Base-by-base conservation (phyloP, 1,284 basidiomycete genomes). In the Phlebopus sp. region DNA sequence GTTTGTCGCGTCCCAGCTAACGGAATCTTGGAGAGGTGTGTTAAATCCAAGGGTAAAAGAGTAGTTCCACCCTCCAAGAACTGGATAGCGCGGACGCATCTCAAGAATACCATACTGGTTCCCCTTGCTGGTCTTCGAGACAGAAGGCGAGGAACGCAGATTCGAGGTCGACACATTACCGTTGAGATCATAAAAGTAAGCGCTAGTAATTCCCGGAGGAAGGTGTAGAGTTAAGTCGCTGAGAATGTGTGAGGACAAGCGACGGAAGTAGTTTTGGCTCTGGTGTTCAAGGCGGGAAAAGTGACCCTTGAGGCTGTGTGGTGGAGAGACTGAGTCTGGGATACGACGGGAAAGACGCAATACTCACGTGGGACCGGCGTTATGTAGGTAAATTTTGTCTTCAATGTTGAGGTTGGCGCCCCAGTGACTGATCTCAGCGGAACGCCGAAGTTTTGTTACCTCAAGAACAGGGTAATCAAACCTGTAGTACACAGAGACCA, bases 31-130 rank as follows among this genome's bases (percentile, higher is more conserved):
- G 38, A 97, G 74, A 17, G 91, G 86, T 8, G 86, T 77, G 60
- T 98, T 93, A 79, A 89, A 99, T 3, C 97, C 97, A 10, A 98
- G 76, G 5, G 89, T 92, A 71, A 96, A 99, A 36, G 77, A 83
- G 70, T 97, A 99, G 67, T 97, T 98, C 97, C 97, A 99, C 15
- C 96, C 94, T 25, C 97, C 97, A 52, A 98, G 69, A 21, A 99
- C 62, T 7, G 97, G 97, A 67, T 95, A 99, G 32, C 97, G 81
- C 1, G 97, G 96, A 38, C 77, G 78, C 38, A 99, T 65, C 59
- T 98, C 93, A 35, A 97, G 73, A 9, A 82, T 56, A 50, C 84
- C 88, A 59, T 72, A 78, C 46, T 79, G 76, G 48, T 71, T 74
- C 15, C 69, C 67, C 51, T 77, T 75, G 36, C 72, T 68, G 14